phyloP scores from a whole-genome alignment of 2,329 filamentous ascomycete species.

The Drechslerella dactyloides region DNA sequence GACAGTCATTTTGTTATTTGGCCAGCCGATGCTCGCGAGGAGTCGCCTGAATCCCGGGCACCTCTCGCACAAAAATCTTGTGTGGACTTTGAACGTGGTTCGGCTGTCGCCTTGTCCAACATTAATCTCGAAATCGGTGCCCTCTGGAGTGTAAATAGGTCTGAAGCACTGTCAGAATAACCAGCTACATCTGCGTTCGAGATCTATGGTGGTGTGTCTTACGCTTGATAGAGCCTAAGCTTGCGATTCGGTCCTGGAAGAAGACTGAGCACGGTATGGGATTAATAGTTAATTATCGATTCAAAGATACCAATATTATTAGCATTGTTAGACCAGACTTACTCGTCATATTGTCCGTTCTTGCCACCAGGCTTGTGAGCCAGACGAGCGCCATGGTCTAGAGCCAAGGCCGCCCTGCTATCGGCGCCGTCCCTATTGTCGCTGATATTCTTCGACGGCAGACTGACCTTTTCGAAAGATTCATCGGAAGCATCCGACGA shows the following conservation, averaged over 20 bases:
- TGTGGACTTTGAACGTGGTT: conserved; percentile 16
- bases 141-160: conserved; percentile 1
- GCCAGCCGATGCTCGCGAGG: neutral
- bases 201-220: neutral
- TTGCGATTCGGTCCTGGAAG: neutral
- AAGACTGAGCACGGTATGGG: too few species aligned
- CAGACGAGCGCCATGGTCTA: too few species aligned
- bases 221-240: conserved; percentile 7
- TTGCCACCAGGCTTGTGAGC: too few species aligned
- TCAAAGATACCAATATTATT: too few species aligned
- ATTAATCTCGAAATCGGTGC: conserved; percentile 17
- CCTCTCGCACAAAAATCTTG: neutral
- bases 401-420: too few species aligned
- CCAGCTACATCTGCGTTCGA: neutral
- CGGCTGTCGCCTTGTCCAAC: neutral
- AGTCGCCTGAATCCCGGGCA: neutral
- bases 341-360: too few species aligned
- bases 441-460: neutral
- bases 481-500: neutral
- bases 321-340: too few species aligned
- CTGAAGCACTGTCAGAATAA: neutral
- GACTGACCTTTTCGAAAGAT: neutral
- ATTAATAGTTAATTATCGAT: too few species aligned
- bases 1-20: neutral
- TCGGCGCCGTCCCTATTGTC: too few species aligned